phyloP scores from a whole-genome alignment of 202 grass and related monocot genomes.

The Panicum virgatum region DNA sequence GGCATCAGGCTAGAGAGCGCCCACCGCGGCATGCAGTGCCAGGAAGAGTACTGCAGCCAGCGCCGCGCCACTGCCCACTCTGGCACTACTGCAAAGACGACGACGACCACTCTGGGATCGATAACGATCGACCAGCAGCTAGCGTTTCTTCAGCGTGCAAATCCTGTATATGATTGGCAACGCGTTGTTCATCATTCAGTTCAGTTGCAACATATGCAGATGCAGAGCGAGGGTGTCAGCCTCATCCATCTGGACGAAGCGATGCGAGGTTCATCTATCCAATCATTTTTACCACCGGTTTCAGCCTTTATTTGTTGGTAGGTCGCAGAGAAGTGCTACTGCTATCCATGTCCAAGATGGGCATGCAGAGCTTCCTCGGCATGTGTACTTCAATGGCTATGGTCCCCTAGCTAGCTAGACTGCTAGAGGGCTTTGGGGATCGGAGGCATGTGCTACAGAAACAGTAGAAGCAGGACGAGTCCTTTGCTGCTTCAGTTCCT shows the following conservation, averaged over 20 bases:
- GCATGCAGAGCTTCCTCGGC: not conserved
- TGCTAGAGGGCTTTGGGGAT: not conserved
- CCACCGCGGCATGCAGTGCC: not conserved
- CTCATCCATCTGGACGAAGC: too few relatives aligned
- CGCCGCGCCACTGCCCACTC: not conserved
- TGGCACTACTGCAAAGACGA: too few relatives aligned
- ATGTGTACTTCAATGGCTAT: conserved; percentile 23
- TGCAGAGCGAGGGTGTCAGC: too few relatives aligned
- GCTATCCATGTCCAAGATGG: not conserved
- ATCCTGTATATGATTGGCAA: too few relatives aligned
- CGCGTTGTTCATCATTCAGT: too few relatives aligned
- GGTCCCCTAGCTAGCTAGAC: conserved; percentile 21
- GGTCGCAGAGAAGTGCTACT: not conserved
- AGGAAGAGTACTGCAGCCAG: not conserved
- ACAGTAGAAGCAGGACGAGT: conserved; percentile 31
- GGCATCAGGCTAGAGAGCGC: not conserved
- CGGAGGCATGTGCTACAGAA: conserved; percentile 44
- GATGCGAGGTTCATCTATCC: too few relatives aligned
- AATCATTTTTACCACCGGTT: not conserved
- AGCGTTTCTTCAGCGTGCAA: too few relatives aligned
- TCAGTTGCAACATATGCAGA: too few relatives aligned
- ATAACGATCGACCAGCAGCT: too few relatives aligned
- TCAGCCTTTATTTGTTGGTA: not conserved
- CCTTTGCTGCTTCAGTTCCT: too few relatives aligned
- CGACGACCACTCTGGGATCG: too few relatives aligned